These are phyloP conservation scores for Ceratocystis papillata DNA, from an alignment of 2,329 filamentous ascomycete genomes.

Conservation along the genomic window DNA sequence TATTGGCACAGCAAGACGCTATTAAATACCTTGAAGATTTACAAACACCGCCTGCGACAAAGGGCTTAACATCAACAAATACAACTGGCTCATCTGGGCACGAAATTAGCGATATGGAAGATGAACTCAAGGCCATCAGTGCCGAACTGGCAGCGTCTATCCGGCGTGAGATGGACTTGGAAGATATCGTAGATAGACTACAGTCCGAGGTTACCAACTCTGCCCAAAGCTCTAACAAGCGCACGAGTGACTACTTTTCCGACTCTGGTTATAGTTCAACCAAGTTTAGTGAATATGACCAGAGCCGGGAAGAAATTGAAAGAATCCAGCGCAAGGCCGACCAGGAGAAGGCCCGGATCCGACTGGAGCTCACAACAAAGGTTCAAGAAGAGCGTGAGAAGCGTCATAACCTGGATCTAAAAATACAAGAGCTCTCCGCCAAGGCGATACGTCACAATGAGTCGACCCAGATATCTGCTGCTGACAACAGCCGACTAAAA, in stretches of 20 bases:
- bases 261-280: slow-evolving; percentile 85
- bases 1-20: slow-evolving; percentile 32
- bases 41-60: slow-evolving; percentile 37
- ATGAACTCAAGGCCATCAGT: slow-evolving; percentile 87
- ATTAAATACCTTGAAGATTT: slow-evolving; percentile 44
- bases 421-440: slow-evolving; percentile 72
- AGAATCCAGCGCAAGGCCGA: slow-evolving; percentile 73
- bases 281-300: slow-evolving; percentile 58
- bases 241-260: slow-evolving; percentile 96
- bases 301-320: slow-evolving; percentile 61
- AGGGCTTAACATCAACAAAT: background rate
- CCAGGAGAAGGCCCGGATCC: slow-evolving; percentile 80
- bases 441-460: slow-evolving; percentile 56
- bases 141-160: slow-evolving; percentile 87
- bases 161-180: slow-evolving; percentile 86
- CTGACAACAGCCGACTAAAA: slow-evolving; percentile 52
- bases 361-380: slow-evolving; percentile 73
- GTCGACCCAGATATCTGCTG: slow-evolving; percentile 44
- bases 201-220: slow-evolving; percentile 62
- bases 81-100: slow-evolving; percentile 34
- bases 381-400: slow-evolving; percentile 74
- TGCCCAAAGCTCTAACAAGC: slow-evolving; percentile 46
- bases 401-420: slow-evolving; percentile 65
- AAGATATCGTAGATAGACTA: slow-evolving; percentile 81
- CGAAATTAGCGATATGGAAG: slow-evolving; percentile 79